A percentile compares a stretch with the other conserved stretches of the same genome.
phyloP scores from a whole-genome alignment of 257 asterid species.

The Solanum ahanhuiri region DNA sequence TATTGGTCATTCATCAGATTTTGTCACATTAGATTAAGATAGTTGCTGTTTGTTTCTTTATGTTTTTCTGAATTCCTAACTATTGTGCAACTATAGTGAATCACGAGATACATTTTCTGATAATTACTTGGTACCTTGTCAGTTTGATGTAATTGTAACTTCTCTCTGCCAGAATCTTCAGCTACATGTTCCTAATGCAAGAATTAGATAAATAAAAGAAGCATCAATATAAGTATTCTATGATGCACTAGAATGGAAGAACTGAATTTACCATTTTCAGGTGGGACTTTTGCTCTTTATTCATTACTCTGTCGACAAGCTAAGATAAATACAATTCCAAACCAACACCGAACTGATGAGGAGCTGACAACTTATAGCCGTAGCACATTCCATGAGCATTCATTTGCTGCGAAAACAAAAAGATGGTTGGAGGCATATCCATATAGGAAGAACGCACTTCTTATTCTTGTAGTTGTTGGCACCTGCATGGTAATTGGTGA shows the following conservation, averaged over 20 bases:
- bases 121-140: not conserved
- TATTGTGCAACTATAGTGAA: not conserved
- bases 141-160: not conserved
- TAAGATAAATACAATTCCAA: constrained; percentile 77
- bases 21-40: not conserved
- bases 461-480: constrained; percentile 16
- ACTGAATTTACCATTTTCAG: constrained; percentile 16
- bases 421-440: constrained; percentile 72
- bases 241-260: not conserved
- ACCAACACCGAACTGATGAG: constrained; percentile 96
- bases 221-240: not conserved
- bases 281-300: constrained; percentile 96
- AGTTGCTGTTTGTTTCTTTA: not conserved
- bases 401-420: constrained; percentile 89
- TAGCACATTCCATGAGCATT: constrained; percentile 67
- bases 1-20: not conserved
- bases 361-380: constrained; percentile 98
- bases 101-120: not conserved
- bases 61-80: not conserved
- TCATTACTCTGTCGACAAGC: constrained; percentile 98
- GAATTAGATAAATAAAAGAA: not conserved
- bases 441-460: constrained; percentile 53
- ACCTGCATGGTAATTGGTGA: constrained; percentile 26
- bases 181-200: not conserved
- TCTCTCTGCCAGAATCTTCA: not conserved